Conservation (phyloP, 805 yeast species). For the Candida ortonii region DNA sequence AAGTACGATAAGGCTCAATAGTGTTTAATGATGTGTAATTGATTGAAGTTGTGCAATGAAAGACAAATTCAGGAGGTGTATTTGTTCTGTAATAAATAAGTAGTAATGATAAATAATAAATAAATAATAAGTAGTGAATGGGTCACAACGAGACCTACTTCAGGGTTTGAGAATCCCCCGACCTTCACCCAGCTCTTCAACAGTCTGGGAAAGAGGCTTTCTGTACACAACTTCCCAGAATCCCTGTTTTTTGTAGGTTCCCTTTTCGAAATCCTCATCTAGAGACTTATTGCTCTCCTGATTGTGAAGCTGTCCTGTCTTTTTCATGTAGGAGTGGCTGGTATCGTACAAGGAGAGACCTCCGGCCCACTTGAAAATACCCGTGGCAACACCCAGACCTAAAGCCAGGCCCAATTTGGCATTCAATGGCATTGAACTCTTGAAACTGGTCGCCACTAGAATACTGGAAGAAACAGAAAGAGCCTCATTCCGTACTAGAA, state of each 20-base stretch:
- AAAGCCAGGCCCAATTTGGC: slow-evolving; percentile 46
- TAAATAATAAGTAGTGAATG: slow-evolving; percentile 9
- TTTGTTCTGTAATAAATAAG: slow-evolving; percentile 12
- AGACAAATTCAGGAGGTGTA: too few species aligned
- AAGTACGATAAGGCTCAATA: slow-evolving; percentile 32
- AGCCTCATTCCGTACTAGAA: slow-evolving; percentile 29
- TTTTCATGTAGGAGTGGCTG: slow-evolving; percentile 40
- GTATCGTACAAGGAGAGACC: slow-evolving; percentile 42
- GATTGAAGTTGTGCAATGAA: slow-evolving; percentile 3
- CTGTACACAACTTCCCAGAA: slow-evolving; percentile 82
- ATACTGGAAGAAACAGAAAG: slow-evolving; percentile 24
- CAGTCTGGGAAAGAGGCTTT: slow-evolving; percentile 77
- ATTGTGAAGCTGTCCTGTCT: slow-evolving; percentile 39
- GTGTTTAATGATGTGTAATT: background rate
- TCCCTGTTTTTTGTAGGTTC: slow-evolving; percentile 44
- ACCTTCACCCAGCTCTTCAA: slow-evolving; percentile 69
- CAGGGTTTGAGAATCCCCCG: slow-evolving; percentile 46
- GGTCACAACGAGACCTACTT: background rate
- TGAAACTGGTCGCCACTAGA: slow-evolving; percentile 23
- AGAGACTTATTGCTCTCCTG: slow-evolving; percentile 36
- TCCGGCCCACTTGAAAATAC: slow-evolving; percentile 54
- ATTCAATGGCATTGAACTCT: slow-evolving; percentile 28
- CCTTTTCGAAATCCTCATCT: slow-evolving; percentile 31
- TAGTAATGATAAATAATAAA: slow-evolving; percentile 9
- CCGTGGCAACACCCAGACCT: slow-evolving; percentile 43